Evolutionary conservation across 306 rosid species (phyloP), one percentile per base, ranked within the genome.

Genomic region (Quercus cerris): DNA sequence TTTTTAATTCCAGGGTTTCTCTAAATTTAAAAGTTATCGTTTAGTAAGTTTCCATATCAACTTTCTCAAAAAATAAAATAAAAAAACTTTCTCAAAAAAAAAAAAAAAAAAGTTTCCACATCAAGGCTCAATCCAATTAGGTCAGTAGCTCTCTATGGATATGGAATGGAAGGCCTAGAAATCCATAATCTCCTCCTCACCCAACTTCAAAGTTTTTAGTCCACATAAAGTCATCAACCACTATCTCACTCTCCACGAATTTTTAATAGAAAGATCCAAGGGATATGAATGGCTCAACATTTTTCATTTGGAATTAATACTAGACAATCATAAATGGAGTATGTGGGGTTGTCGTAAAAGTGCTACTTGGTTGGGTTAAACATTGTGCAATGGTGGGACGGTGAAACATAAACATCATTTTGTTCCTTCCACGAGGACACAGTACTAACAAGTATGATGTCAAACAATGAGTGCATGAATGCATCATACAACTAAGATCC

Each of bases 221-320:
- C 66, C 44, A 73, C 51, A 3, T 49, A 14, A 51, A 55, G 49
- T 55, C 10, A 44, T 13, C 66, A 23, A 73, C 55, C 19, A 6
- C 55, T 9, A 28, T 11, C 6, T 63, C 11, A 22, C 55, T 13
- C 56, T 17, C 52, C 23, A 10, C 51, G 46, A 54, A 38, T 11
- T 68, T 77, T 63, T 30, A 6, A 52, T 33, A 82, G 74, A 59
- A 74, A 33, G 31, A 74, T 55, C 28, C 64, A 12, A 12, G 64
- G 64, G 64, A 17, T 58, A 4, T 22, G 31, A 58, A 20, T 58
- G 64, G 64, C 4, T 22, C 13, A 22, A 22, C 23, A 25, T 58
- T 58, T n/a, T 58, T 20, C 64, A 58, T 12, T 22, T 22, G 64
- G 85, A 55, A 71, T 82, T 73, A 71, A 59, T 76, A 59, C 81